Percentiles rank a stretch among this genome's conserved stretches.
These are phyloP conservation scores for Suillus fuscotomentosus DNA, from an alignment of 768 basidiomycete species.

Conservation along the genomic window DNA sequence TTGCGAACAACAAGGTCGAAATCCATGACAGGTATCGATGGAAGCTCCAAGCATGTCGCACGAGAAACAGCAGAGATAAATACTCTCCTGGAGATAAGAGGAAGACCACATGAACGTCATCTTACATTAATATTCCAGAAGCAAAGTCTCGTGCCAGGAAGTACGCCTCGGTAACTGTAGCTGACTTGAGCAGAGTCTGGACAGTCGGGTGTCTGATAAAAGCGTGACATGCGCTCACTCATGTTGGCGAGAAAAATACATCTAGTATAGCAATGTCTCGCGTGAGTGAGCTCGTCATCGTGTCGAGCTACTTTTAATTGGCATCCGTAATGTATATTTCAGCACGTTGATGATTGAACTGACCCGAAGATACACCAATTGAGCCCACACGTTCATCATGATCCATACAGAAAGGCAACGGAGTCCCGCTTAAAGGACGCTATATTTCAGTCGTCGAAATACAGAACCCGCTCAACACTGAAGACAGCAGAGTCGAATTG, in stretches of 20 bases:
- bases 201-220: neutral
- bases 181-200: neutral
- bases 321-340: neutral
- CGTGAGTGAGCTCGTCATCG: neutral
- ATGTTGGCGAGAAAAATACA: neutral
- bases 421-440: no score
- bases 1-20: slow-evolving; percentile 16
- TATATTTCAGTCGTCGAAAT: no score
- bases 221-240: neutral
- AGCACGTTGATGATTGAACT: neutral
- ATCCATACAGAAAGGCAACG: neutral
- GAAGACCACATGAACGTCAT: slow-evolving; percentile 1
- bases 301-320: neutral
- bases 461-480: no score
- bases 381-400: neutral
- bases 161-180: neutral
- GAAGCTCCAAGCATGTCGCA: neutral
- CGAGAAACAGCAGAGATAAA: neutral
- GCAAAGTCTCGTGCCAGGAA: slow-evolving; percentile 2
- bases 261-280: neutral
- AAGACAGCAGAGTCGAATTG: no score
- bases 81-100: slow-evolving; percentile 2
- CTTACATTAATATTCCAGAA: neutral
- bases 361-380: neutral
- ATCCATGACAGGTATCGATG: slow-evolving; percentile 6